Conservation (phyloP, 108 stramenopile genomes). For the Fragilaria crotonensis region DNA sequence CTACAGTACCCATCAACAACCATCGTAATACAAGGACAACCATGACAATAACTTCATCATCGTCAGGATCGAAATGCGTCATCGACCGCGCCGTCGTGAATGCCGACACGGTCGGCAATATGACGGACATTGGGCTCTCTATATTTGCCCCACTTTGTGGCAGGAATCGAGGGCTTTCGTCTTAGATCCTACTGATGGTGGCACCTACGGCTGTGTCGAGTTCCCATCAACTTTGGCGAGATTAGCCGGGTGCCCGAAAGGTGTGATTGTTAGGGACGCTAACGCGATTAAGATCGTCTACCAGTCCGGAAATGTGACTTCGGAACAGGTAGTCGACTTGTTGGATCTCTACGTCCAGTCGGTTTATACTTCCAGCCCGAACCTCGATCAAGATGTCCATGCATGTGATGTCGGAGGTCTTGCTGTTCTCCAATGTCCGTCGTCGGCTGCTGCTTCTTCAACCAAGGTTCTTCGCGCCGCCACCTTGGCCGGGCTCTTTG, state of each 20-base stretch:
- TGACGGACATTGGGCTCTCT: slow-evolving; percentile 61
- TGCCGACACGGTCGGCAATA: slow-evolving; percentile 35
- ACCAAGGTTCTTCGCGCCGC: slow-evolving; percentile 45
- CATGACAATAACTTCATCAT: neutral
- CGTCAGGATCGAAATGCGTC: slow-evolving; percentile 18
- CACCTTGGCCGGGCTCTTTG: slow-evolving; percentile 59
- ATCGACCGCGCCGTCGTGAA: slow-evolving; percentile 56
- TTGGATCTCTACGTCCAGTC: slow-evolving; percentile 41
- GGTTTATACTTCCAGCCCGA: slow-evolving; percentile 36
- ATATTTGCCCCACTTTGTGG: slow-evolving; percentile 80
- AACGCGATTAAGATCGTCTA: slow-evolving; percentile 33
- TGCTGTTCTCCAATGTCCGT: slow-evolving; percentile 32
- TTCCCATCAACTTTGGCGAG: slow-evolving; percentile 27
- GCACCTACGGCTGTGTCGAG: slow-evolving; percentile 18
- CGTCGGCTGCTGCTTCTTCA: neutral
- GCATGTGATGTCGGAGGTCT: slow-evolving; percentile 63
- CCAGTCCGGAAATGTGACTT: slow-evolving; percentile 38
- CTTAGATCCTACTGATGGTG: slow-evolving; percentile 71
- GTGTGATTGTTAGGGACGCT: slow-evolving; percentile 22
- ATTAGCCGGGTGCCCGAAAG: slow-evolving; percentile 18
- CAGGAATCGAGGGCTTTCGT: slow-evolving; percentile 87
- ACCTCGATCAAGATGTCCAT: slow-evolving; percentile 24
- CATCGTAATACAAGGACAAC: neutral
- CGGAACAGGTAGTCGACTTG: slow-evolving; percentile 36
- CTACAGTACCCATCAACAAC: slow-evolving; percentile 19